phyloP scores from a whole-genome alignment of 129 eudicot species.

The Kitagawia praeruptora region DNA sequence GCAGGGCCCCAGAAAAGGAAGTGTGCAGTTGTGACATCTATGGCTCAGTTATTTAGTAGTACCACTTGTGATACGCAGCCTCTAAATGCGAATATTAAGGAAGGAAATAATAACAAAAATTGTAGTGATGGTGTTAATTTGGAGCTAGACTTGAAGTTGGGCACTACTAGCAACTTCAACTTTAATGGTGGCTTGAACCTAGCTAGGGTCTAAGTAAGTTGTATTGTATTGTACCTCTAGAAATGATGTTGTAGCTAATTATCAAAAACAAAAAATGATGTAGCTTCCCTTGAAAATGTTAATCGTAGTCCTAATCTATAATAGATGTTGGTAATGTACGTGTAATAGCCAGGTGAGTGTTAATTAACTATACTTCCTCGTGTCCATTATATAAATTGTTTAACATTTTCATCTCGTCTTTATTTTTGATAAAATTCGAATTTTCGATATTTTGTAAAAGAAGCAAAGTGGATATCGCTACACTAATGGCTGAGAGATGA shows the following conservation, averaged over 20 bases:
- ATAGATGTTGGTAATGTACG: background rate
- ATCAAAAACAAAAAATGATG: background rate
- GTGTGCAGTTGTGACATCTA: constrained; percentile 52
- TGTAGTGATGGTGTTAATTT: background rate
- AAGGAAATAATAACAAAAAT: too few relatives aligned
- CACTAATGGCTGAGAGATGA: too few relatives aligned
- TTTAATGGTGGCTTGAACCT: constrained; percentile 7
- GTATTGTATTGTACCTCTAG: background rate
- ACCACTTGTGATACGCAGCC: background rate
- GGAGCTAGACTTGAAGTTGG: constrained; percentile 30
- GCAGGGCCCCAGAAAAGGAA: constrained; percentile 4
- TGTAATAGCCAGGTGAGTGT: background rate
- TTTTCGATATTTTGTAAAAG: too few relatives aligned
- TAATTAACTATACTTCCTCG: background rate
- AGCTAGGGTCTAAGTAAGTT: background rate
- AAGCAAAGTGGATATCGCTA: too few relatives aligned
- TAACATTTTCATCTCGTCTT: too few relatives aligned
- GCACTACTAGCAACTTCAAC: background rate
- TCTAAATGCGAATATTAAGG: background rate
- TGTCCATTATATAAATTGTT: too few relatives aligned
- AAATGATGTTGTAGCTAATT: background rate
- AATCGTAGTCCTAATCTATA: too few relatives aligned
- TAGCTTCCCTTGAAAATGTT: background rate
- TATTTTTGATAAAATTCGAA: too few relatives aligned
- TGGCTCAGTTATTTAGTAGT: constrained; percentile 44